Evolutionary conservation across 371 early-diverging fungal genomes (phyloP), one percentile per base, ranked within the genome.

Genomic region (Rhizopus delemar): DNA sequence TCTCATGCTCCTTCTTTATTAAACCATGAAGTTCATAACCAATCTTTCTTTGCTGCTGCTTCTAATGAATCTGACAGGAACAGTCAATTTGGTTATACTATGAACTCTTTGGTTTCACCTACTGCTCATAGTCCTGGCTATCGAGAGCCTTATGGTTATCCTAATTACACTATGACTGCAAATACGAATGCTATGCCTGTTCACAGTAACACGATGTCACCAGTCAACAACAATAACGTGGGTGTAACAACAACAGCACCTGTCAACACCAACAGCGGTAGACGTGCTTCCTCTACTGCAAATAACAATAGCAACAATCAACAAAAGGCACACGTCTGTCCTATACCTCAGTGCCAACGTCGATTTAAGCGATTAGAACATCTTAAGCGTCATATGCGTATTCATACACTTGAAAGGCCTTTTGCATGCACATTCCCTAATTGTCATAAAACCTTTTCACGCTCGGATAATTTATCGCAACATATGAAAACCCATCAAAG

Each of bases 301-400:
- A 35, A 31, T 33, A 43, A 48, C 22, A 22, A 22, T 22, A 22
- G 22, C 22, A 22, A 22, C 22, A 22, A 22, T 22, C 63, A 73
- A 31, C 64, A 64, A 8, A 77, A 77, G 46, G 53, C 77, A 0
- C 83, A 85, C 52, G 67, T 78, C 0, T 87, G 87, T 43, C 71
- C 72, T 9, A 66, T 81, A 3, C 59, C 75, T 29, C 77, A 78
- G 41, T 87, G 88, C 53, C 81, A 81, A 33, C 74, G 81, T 36
- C 64, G 77, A 11, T 88, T 88, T 64, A 94, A 94, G 70, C 82
- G 95, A 28, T 76, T 86, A 49, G 96, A 96, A 65, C 95, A 95
- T 69, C 68, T 95, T 46, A 91, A 92, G 54, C 80, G 97, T n/a
- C 95, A 95, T 66, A 81, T 88, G 78, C 89, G 93, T 32, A 90